Conservation (phyloP, 1,284 basidiomycete genomes). For the Ustilago nuda region DNA sequence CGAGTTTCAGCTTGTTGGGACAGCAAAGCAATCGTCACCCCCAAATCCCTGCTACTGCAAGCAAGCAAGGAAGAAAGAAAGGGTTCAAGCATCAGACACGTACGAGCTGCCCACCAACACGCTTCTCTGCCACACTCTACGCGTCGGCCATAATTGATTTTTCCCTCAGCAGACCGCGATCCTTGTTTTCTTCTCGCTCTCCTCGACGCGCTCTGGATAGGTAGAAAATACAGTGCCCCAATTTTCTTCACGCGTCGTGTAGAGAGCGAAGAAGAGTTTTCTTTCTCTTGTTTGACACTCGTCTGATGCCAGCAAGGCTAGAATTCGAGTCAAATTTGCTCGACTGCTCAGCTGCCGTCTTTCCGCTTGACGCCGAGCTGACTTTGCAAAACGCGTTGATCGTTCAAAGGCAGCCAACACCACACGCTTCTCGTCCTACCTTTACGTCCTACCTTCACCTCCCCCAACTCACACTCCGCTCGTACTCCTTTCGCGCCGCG, state of each 20-base stretch:
- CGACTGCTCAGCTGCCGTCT: background rate
- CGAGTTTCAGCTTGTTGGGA: conserved; percentile 3
- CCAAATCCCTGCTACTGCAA: background rate
- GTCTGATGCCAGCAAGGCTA: conserved; percentile 32
- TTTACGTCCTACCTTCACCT: conserved; percentile 21
- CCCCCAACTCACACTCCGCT: background rate
- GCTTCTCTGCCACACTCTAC: conserved; percentile 9
- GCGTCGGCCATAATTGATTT: conserved; percentile 8
- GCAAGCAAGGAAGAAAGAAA: background rate
- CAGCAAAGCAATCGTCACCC: background rate
- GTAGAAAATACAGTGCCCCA: conserved; percentile 11
- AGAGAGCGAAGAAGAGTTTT: conserved; percentile 25
- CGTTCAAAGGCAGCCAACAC: conserved; percentile 25
- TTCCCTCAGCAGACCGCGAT: background rate
- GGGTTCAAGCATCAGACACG: conserved; percentile 24
- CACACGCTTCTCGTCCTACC: conserved; percentile 33
- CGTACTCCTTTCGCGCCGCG: conserved; percentile 13
- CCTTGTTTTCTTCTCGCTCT: background rate
- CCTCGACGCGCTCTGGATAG: background rate
- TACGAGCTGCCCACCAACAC: conserved; percentile 16
- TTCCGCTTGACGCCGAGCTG: conserved; percentile 10
- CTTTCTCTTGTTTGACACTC: background rate
- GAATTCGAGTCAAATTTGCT: background rate
- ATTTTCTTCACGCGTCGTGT: conserved; percentile 32
- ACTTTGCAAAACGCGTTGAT: conserved; percentile 28